A percentile compares a stretch with the other conserved stretches of the same genome.
Evolutionary conservation across 805 yeast species (phyloP).

Genomic region (Kuraishia molischiana): DNA sequence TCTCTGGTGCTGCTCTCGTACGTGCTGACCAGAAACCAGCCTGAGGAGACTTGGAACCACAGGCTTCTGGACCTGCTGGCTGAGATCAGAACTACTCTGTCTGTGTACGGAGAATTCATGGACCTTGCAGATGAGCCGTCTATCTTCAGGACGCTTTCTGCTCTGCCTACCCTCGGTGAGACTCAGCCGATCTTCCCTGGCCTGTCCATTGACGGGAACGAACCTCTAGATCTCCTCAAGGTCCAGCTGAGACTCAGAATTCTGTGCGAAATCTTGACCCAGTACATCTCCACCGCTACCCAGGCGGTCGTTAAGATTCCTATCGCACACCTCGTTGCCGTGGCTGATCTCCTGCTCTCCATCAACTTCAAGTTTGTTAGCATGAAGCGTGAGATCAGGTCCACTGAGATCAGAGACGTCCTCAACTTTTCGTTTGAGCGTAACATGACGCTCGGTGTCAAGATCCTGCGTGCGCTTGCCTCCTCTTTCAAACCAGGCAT

Average conservation of each 20-base stretch:
- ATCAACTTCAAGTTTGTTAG: conserved; percentile 46
- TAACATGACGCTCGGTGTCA: conserved; percentile 35
- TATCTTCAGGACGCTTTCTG: conserved; percentile 32
- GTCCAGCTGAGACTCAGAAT: conserved; percentile 41
- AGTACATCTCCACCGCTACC: conserved; percentile 44
- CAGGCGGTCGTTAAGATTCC: conserved; percentile 45
- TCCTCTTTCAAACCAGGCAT: conserved; percentile 24
- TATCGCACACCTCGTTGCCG: conserved; percentile 41
- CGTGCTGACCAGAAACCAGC: conserved; percentile 42
- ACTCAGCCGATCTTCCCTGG: conserved; percentile 30
- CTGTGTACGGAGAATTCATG: conserved; percentile 50
- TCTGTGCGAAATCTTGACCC: conserved; percentile 32
- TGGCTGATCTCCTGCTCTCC: conserved; percentile 45
- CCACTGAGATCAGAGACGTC: conserved; percentile 32
- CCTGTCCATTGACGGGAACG: conserved; percentile 49
- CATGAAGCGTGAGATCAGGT: conserved; percentile 51
- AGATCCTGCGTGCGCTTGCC: conserved; percentile 27
- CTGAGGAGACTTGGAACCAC: conserved; percentile 33
- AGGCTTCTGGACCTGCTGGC: conserved; percentile 37
- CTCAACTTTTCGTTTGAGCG: conserved; percentile 32
- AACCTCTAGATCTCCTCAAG: conserved; percentile 38
- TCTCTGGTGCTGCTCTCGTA: conserved; percentile 46
- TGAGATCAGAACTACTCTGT: conserved; percentile 45
- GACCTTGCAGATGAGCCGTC: conserved; percentile 42
- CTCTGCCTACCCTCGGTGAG: conserved; percentile 6